Base-by-base conservation (phyloP, 2,329 filamentous ascomycete genomes). In the Colletotrichum higginsianum region DNA sequence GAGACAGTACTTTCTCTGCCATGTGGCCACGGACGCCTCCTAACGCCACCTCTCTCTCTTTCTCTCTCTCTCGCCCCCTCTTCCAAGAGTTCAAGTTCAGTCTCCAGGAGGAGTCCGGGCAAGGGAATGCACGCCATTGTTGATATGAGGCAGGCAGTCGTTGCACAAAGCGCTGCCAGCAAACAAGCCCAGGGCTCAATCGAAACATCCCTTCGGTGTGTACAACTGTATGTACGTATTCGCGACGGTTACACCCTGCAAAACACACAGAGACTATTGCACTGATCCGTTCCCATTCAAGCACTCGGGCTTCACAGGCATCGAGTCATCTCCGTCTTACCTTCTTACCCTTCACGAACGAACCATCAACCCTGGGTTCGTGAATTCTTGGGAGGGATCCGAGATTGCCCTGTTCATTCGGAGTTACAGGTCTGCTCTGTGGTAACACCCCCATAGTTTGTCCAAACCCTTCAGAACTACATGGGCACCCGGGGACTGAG, bases 171-270 rank as follows among this genome's bases (percentile, higher is more conserved):
- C 63, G 21, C 62, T 21, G 46, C 26, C 40, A 58, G 40, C 49
- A 66, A 70, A 49, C 67, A 67, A 65, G 49, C 63, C 55, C 47
- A 56, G 49, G 63, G 53, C 58, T 69, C 67, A 58, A 65, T 57
- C 46, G 46, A 69, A 66, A 30, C 44, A 23, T 40, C 40, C 56
- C 23, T 53, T 38, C 3, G 13, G 38, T 38, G 26, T 8, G 40
- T 47, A 52, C n/a, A 42, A 44, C 63, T 18, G 40, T 50, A 30
- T 42, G 30, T 23, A 53, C 42, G 18, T 26, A 60, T 42, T 16
- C 56, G 62, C 47, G 53, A 70, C 62, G 23, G 49, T 35, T 50
- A 30, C 56, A 42, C 35, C 40, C 42, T 23, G 55, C 40, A 46
- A 42, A 26, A 35, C 67, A 52, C 23, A 40, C 18, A 30, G 7